A percentile compares a stretch with the other conserved stretches of the same genome.
Evolutionary conservation across 2,329 filamentous ascomycete species (phyloP).

Genomic region (Nigrospora osmanthi): DNA sequence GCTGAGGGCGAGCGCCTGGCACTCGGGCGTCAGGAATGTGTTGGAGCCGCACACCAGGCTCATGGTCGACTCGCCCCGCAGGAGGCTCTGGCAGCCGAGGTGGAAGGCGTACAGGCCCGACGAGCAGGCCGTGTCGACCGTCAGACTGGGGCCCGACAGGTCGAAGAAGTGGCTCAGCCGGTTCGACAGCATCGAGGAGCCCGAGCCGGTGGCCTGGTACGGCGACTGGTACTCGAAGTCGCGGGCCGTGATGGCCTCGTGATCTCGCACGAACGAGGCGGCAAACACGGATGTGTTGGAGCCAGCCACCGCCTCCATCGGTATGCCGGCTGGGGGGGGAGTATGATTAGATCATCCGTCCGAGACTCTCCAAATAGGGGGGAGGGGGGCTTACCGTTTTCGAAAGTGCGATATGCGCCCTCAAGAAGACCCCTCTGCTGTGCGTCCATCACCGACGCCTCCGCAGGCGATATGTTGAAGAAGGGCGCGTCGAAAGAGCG

Average conservation of each 20-base stretch:
- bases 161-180: conserved; percentile 24
- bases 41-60: background rate
- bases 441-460: conserved; percentile 25
- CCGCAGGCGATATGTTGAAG: conserved; percentile 26
- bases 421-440: conserved; percentile 3
- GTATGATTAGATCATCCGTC: conserved; percentile 24
- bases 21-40: conserved; percentile 1
- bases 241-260: conserved; percentile 5
- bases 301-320: conserved; percentile 4
- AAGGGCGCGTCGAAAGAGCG: conserved; percentile 23
- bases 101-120: conserved; percentile 27
- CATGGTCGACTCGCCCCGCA: conserved; percentile 13
- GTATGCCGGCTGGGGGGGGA: conserved; percentile 7
- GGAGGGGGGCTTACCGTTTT: background rate
- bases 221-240: conserved; percentile 5
- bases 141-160: conserved; percentile 29
- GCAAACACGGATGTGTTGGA: conserved; percentile 5
- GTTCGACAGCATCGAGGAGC: conserved; percentile 23
- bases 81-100: conserved; percentile 17
- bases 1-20: background rate
- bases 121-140: conserved; percentile 39
- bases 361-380: conserved; percentile 9
- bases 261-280: conserved; percentile 2
- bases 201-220: conserved; percentile 15
- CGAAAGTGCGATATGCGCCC: background rate